Conservation (phyloP, 148 eudicot genomes). For the Chenopodium quinoa region DNA sequence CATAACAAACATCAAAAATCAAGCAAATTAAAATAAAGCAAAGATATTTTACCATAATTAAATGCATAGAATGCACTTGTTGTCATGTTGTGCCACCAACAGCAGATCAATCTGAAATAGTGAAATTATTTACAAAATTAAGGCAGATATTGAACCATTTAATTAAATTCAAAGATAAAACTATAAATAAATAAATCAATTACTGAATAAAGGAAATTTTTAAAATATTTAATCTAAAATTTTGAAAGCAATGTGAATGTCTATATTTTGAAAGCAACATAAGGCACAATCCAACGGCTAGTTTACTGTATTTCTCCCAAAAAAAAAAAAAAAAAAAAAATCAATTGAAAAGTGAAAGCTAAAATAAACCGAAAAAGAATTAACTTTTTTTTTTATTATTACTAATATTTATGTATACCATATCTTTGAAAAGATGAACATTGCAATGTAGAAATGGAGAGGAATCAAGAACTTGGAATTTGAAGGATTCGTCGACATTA, state of each 20-base stretch:
- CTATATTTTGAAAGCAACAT: conserved; percentile 8
- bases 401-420: too few species aligned
- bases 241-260: conserved; percentile 12
- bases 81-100: conserved; percentile 90
- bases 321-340: too few species aligned
- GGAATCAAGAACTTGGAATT: too few species aligned
- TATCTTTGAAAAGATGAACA: too few species aligned
- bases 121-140: conserved; percentile 16
- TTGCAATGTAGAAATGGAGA: too few species aligned
- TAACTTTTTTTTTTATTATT: too few species aligned
- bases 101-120: conserved; percentile 77
- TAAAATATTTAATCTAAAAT: neutral
- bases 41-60: conserved; percentile 53
- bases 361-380: too few species aligned
- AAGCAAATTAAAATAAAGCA: neutral
- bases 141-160: neutral
- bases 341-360: neutral
- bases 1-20: neutral
- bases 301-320: conserved; percentile 54
- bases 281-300: conserved; percentile 61
- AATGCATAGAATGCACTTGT: conserved; percentile 92
- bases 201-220: neutral
- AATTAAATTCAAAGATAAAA: neutral
- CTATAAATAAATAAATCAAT: neutral
- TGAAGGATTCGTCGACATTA: too few species aligned